A percentile compares a stretch with the other conserved stretches of the same genome.
Conservation (phyloP, 257 asterid genomes). For the Plectranthus barbatus region DNA sequence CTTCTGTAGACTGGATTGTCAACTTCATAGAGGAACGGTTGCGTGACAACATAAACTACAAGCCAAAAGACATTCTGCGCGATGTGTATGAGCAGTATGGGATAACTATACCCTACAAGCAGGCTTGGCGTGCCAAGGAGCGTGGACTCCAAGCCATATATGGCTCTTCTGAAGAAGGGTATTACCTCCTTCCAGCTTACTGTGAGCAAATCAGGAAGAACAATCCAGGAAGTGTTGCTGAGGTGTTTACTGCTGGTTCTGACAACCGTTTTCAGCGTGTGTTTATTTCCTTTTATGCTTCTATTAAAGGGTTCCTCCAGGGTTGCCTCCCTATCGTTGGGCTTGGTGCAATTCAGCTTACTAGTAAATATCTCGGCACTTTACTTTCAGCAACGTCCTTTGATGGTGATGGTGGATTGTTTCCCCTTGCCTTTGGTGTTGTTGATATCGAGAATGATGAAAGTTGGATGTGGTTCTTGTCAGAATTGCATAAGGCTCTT, state of each 20-base stretch:
- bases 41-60: constrained; percentile 61
- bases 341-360: constrained; percentile 55
- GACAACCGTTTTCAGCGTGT: constrained; percentile 61
- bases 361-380: constrained; percentile 63
- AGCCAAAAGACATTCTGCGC: constrained; percentile 68
- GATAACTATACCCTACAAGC: constrained; percentile 75
- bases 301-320: constrained; percentile 44
- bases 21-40: constrained; percentile 61
- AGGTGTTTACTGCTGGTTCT: constrained; percentile 51
- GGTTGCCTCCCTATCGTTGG: constrained; percentile 70
- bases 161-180: constrained; percentile 81
- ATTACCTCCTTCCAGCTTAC: constrained; percentile 55
- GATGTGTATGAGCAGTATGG: constrained; percentile 60
- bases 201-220: constrained; percentile 52
- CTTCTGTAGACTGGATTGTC: constrained; percentile 82
- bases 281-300: constrained; percentile 58
- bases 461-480: constrained; percentile 77
- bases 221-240: constrained; percentile 65
- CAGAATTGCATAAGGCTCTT: constrained; percentile 49
- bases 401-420: constrained; percentile 70
- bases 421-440: constrained; percentile 64
- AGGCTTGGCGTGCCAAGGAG: constrained; percentile 91
- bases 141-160: constrained; percentile 76
- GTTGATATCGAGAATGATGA: constrained; percentile 63
- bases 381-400: constrained; percentile 65